Percentiles rank a stretch among this genome's conserved stretches.
These are phyloP conservation scores for Irpex sp. DNA, from an alignment of 1,284 basidiomycete species.

Conservation along the genomic window DNA sequence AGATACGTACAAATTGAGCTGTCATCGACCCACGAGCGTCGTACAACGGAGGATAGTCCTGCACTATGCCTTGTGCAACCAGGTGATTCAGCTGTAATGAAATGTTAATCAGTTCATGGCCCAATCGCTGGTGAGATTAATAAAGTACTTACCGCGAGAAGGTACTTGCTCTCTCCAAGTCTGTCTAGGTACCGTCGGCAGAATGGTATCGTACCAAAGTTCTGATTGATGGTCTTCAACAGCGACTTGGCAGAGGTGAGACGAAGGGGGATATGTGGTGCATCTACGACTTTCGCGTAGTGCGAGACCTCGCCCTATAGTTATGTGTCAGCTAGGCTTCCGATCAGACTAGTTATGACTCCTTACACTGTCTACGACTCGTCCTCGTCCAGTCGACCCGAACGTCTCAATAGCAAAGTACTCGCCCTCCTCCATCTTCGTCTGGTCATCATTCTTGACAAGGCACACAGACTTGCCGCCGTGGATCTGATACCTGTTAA, in stretches of 20 bases:
- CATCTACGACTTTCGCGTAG: constrained; percentile 74
- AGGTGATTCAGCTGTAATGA: constrained; percentile 80
- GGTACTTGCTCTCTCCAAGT: constrained; percentile 90
- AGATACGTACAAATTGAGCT: constrained; percentile 77
- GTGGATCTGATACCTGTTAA: constrained; percentile 87
- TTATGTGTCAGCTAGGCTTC: constrained; percentile 7
- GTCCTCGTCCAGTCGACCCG: constrained; percentile 92
- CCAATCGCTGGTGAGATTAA: not conserved
- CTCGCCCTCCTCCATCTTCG: constrained; percentile 99
- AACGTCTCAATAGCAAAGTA: constrained; percentile 99
- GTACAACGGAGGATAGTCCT: constrained; percentile 86
- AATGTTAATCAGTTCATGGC: constrained; percentile 6
- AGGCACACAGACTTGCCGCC: constrained; percentile 86
- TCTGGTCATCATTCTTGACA: constrained; percentile 84
- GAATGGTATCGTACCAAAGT: constrained; percentile 95
- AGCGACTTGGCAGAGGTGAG: constrained; percentile 83
- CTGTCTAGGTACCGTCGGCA: constrained; percentile 94
- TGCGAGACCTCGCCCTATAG: constrained; percentile 88
- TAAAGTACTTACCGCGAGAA: constrained; percentile 69
- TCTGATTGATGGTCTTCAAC: constrained; percentile 84
- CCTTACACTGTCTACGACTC: constrained; percentile 77
- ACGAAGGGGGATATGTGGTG: constrained; percentile 64
- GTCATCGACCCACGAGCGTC: constrained; percentile 85
- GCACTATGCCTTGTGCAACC: constrained; percentile 84
- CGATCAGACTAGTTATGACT: too few relatives aligned